Percentiles rank a stretch among this genome's conserved stretches.
Evolutionary conservation across 1,139 yeast species (phyloP).

Genomic region (Pichia cactophila): DNA sequence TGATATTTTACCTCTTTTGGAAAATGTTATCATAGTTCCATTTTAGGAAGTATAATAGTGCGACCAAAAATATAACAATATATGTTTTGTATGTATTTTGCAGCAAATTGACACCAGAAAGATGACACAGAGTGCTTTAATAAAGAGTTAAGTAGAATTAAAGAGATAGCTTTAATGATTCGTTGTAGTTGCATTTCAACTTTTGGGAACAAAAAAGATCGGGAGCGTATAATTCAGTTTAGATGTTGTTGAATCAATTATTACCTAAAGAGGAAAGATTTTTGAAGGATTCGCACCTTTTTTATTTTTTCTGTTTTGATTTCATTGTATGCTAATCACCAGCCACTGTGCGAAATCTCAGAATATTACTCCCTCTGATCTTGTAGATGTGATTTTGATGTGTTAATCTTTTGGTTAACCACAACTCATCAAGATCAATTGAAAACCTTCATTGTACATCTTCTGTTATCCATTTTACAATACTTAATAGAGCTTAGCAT

Average conservation of each 20-base stretch:
- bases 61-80: neutral
- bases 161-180: neutral
- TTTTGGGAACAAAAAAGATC: too few species aligned
- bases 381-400: neutral
- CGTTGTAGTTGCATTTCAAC: too few species aligned
- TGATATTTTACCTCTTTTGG: neutral
- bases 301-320: slow-evolving; percentile 2
- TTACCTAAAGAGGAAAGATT: neutral
- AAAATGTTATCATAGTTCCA: neutral
- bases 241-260: neutral
- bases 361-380: neutral
- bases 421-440: neutral
- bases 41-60: neutral
- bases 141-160: too few species aligned
- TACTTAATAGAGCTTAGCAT: too few species aligned
- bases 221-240: too few species aligned
- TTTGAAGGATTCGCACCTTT: neutral
- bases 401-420: neutral
- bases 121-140: too few species aligned
- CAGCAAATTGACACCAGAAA: neutral
- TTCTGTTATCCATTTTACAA: too few species aligned
- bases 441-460: neutral
- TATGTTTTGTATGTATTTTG: neutral
- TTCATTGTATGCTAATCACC: slow-evolving; percentile 1
- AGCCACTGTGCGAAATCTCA: neutral